These are phyloP conservation scores for Haplosporangium gracile DNA, from an alignment of 192 early-diverging fungal species.

Conservation along the genomic window DNA sequence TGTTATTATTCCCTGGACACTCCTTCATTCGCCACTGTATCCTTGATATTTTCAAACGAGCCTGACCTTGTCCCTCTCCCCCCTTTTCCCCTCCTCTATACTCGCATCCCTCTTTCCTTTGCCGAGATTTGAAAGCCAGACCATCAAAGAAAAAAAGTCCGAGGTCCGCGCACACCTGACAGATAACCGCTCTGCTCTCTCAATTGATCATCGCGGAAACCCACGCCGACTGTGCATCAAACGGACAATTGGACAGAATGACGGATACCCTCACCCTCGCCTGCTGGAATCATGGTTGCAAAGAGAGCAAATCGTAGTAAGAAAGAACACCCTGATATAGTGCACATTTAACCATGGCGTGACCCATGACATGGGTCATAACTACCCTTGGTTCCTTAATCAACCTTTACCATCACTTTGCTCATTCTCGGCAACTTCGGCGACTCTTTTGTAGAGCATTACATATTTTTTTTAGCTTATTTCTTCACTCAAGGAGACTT, in stretches of 20 bases:
- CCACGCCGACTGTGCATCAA: too few relatives aligned
- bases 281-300: too few relatives aligned
- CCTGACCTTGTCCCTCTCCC: background rate
- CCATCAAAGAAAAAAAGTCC: background rate
- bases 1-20: background rate
- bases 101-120: background rate
- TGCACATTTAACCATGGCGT: too few relatives aligned
- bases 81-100: background rate
- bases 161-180: background rate
- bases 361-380: too few relatives aligned
- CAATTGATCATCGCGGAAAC: background rate
- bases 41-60: background rate
- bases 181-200: too few relatives aligned
- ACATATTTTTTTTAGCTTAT: background rate
- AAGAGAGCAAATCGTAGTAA: too few relatives aligned
- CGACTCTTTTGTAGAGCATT: background rate
- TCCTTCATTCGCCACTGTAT: background rate
- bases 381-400: too few relatives aligned
- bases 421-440: background rate
- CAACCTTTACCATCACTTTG: background rate
- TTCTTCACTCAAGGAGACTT: background rate
- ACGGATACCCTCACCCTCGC: too few relatives aligned
- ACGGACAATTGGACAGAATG: too few relatives aligned
- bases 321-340: too few relatives aligned
- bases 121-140: slow-evolving; percentile 2